Percentiles rank a stretch among this genome's conserved stretches.
Conservation (phyloP, 2,329 filamentous ascomycete genomes). For the Sporothrix mexicana region DNA sequence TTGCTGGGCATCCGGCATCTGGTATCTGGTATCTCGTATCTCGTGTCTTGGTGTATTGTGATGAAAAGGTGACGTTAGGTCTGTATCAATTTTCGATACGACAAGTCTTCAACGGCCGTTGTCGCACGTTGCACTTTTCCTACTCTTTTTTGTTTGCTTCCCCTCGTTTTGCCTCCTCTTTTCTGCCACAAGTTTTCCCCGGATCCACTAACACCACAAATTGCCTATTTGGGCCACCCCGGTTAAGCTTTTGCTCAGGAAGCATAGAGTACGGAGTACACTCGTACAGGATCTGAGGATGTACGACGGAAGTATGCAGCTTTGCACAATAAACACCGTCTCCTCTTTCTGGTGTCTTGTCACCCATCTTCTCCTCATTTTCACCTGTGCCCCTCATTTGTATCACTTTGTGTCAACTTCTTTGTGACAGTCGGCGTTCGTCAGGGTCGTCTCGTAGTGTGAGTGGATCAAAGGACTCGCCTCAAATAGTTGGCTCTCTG, state of each 20-base stretch:
- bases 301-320: too few species aligned
- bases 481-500: too few species aligned
- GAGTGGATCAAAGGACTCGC: not conserved
- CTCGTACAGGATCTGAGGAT: too few species aligned
- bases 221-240: conserved; percentile 20
- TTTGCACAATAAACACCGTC: too few species aligned
- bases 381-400: not conserved
- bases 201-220: conserved; percentile 15
- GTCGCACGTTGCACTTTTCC: not conserved
- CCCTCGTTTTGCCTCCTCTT: not conserved
- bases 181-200: not conserved
- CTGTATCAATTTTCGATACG: not conserved
- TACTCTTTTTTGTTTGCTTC: not conserved
- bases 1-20: too few species aligned
- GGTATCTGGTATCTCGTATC: too few species aligned
- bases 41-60: not conserved
- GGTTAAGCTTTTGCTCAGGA: conserved; percentile 2
- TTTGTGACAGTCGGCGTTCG: not conserved
- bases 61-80: not conserved
- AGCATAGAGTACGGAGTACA: too few species aligned
- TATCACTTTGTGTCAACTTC: not conserved
- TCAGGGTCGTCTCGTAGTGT: not conserved
- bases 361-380: not conserved
- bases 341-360: not conserved
- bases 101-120: not conserved